Evolutionary conservation across 495 filamentous ascomycete genomes (phyloP).

Genomic region (Neurospora tetraspora): DNA sequence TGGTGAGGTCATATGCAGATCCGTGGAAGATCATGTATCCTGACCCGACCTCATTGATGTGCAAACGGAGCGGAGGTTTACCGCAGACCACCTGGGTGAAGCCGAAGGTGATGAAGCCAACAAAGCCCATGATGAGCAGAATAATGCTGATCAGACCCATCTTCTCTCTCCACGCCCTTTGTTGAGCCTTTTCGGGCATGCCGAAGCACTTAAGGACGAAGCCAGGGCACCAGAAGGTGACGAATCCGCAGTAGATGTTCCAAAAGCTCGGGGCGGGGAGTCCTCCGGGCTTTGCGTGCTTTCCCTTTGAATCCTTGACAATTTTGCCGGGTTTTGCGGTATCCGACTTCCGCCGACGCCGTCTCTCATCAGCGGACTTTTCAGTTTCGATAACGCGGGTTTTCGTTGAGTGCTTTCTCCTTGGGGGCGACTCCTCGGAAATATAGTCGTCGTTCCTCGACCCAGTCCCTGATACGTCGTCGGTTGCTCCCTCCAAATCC

Average conservation of each 20-base stretch:
- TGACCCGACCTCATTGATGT: conserved; percentile 64
- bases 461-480: conserved; percentile 27
- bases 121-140: conserved; percentile 72
- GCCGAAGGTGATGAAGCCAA: conserved; percentile 94
- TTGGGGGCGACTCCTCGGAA: conserved; percentile 29
- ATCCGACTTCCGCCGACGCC: conserved; percentile 21
- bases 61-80: conserved; percentile 53
- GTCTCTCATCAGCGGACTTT: conserved; percentile 20
- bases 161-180: conserved; percentile 96
- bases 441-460: conserved; percentile 28
- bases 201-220: conserved; percentile 76
- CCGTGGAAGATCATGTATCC: conserved; percentile 98
- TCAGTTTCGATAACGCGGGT: conserved; percentile 22
- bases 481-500: conserved; percentile 43
- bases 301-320: conserved; percentile 50
- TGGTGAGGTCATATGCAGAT: conserved; percentile 66
- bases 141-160: conserved; percentile 96
- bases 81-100: conserved; percentile 87
- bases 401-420: conserved; percentile 14
- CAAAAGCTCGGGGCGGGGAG: conserved; percentile 77
- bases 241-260: conserved; percentile 85
- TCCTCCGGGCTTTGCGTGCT: conserved; percentile 48
- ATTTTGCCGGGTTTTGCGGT: conserved; percentile 32
- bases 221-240: conserved; percentile 94
- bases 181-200: conserved; percentile 78